A percentile compares a stretch with the other conserved stretches of the same genome.
Evolutionary conservation across 306 rosid species (phyloP).

Genomic region (Trifolium repens): DNA sequence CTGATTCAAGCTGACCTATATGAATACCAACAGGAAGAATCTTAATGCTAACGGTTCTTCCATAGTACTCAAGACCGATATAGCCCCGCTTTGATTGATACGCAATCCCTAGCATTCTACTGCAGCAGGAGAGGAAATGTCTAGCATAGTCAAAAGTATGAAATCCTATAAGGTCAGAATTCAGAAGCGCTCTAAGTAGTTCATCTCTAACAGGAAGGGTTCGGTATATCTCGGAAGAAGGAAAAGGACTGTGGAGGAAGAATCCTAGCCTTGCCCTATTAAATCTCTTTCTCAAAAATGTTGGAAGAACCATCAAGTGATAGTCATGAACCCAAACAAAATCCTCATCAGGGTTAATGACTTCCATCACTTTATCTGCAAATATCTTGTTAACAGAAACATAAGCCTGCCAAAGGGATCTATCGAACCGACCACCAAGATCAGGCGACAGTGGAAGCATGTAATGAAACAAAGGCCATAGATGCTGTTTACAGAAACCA

Average conservation of each 20-base stretch:
- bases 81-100: constrained; percentile 91
- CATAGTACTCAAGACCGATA: constrained; percentile 90
- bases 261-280: constrained; percentile 52
- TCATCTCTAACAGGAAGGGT: constrained; percentile 92
- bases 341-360: constrained; percentile 63
- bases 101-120: constrained; percentile 85
- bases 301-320: constrained; percentile 91
- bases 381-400: constrained; percentile 90
- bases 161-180: constrained; percentile 86
- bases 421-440: constrained; percentile 82
- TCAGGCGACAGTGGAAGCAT: constrained; percentile 90
- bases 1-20: constrained; percentile 74
- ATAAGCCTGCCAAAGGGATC: constrained; percentile 91
- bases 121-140: constrained; percentile 88
- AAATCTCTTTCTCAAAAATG: constrained; percentile 72
- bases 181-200: constrained; percentile 83
- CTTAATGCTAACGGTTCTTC: constrained; percentile 69
- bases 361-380: constrained; percentile 94
- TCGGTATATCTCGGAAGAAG: constrained; percentile 63
- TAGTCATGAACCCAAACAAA: constrained; percentile 91
- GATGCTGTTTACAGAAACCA: constrained; percentile 88
- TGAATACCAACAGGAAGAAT: constrained; percentile 83
- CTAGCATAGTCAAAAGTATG: constrained; percentile 95
- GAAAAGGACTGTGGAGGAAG: constrained; percentile 55
- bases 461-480: constrained; percentile 92